Base-by-base conservation (phyloP, 352 stramenopile species). In the Pythium graminicola region DNA sequence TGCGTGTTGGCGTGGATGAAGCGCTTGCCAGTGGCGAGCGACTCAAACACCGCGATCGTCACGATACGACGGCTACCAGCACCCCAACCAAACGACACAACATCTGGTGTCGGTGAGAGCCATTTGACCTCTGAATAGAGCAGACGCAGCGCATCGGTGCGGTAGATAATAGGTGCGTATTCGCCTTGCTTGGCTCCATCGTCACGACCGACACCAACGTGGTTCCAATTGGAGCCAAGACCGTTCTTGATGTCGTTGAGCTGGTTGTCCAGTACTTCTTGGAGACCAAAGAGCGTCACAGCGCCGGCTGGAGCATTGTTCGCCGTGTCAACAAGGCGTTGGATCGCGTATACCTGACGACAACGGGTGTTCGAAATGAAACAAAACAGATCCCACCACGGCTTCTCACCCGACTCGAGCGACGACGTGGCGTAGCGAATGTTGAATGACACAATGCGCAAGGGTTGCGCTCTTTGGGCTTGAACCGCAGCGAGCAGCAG, bases 1-100 rank as follows among this genome's bases (percentile, higher is more conserved):
- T 58, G 51, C 20, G 51, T 58, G 41, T 58, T 58, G 51, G 42
- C 51, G 24, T 58, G 51, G 41, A 58, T 33, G 41, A 58, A 58
- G 28, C 50, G 50, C 40, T 42, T 43, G 50, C 50, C 50, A 2
- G 50, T 58, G 4, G 50, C 29, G 11, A 58, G 29, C 23, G 40
- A 51, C 14, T 58, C 50, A 13, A 58, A 58, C 28, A 58, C 50
- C 7, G 27, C 50, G 22, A 58, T 58, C 29, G 50, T 58, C 17
- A 58, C 50, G 40, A 58, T 16, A 19, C 50, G 50, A 26, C 50
- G 50, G 50, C 50, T 58, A 31, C 50, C 50, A 16, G 50, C 50
- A 29, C 50, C 39, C 50, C 50, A 58, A 11, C 50, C 50, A 23
- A 45, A 58, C 22, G 50, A 58, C 39, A 58, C 50, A 31, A 51